Evolutionary conservation across 208 protist genomes (phyloP).

Genomic region (Leishmania gerbilli): DNA sequence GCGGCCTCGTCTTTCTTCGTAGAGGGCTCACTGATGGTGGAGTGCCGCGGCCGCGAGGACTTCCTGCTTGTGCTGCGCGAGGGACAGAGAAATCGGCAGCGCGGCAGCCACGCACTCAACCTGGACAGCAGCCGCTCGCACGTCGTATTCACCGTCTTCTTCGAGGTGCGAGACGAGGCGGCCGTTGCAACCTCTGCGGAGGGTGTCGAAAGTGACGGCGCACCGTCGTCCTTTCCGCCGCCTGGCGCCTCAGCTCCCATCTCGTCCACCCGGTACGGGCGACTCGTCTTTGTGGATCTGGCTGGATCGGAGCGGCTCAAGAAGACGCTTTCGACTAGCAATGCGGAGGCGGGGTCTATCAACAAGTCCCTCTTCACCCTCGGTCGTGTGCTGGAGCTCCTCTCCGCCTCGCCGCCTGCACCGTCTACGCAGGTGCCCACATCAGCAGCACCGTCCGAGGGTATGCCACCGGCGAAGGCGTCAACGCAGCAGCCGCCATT

Average conservation of each 20-base stretch:
- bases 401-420: conserved; percentile 40
- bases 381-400: conserved; percentile 83
- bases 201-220: not conserved
- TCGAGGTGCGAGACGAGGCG: conserved; percentile 37
- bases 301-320: conserved; percentile 93
- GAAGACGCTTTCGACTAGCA: conserved; percentile 71
- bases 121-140: conserved; percentile 90
- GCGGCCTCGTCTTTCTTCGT: conserved; percentile 81
- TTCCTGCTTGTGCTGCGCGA: conserved; percentile 81
- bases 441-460: not conserved
- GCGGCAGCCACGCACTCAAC: conserved; percentile 82
- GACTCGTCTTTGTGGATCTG: conserved; percentile 93
- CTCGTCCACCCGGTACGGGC: conserved; percentile 47
- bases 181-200: not conserved
- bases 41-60: conserved; percentile 74
- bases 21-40: conserved; percentile 80
- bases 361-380: conserved; percentile 92
- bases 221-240: not conserved
- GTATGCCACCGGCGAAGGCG: not conserved
- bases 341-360: conserved; percentile 82
- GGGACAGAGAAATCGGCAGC: conserved; percentile 79
- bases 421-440: not conserved
- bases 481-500: conserved; percentile 26
- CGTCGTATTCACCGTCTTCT: conserved; percentile 88
- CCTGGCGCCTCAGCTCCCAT: not conserved